A percentile compares a stretch with the other conserved stretches of the same genome.
Evolutionary conservation across 2,329 filamentous ascomycete species (phyloP).

Genomic region (Epichloe bromicola): DNA sequence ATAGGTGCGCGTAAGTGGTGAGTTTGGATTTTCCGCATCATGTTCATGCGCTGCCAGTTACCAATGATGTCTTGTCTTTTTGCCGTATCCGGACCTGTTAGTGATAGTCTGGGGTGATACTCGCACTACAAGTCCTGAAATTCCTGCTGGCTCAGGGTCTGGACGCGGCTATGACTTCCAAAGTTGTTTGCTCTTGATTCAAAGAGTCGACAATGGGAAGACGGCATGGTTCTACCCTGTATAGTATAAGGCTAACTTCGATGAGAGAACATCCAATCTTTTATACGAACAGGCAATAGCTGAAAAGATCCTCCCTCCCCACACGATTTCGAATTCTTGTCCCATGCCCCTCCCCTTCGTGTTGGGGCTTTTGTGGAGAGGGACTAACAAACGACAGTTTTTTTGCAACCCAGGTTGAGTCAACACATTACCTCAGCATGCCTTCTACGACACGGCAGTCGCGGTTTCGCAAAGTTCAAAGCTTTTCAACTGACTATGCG

Average conservation of each 20-base stretch:
- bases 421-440: slow-evolving; percentile 1
- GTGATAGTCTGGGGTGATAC: background rate
- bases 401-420: background rate
- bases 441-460: slow-evolving; percentile 1
- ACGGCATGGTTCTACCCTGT: background rate
- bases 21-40: background rate
- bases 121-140: background rate
- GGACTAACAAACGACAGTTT: background rate
- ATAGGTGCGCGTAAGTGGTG: background rate
- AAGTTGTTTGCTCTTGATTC: background rate
- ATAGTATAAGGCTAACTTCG: background rate
- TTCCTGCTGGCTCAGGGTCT: background rate
- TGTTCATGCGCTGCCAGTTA: background rate
- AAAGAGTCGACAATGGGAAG: background rate
- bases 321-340: background rate
- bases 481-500: slow-evolving; percentile 81
- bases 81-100: too few relatives aligned
- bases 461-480: slow-evolving; percentile 73
- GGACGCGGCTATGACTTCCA: background rate
- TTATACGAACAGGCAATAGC: background rate
- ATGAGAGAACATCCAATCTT: too few relatives aligned
- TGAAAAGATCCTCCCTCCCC: background rate
- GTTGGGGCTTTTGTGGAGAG: background rate
- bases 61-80: background rate
- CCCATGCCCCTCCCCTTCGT: background rate